These are phyloP conservation scores for Candida nemodendra DNA, from an alignment of 805 yeast genomes.

Conservation along the genomic window DNA sequence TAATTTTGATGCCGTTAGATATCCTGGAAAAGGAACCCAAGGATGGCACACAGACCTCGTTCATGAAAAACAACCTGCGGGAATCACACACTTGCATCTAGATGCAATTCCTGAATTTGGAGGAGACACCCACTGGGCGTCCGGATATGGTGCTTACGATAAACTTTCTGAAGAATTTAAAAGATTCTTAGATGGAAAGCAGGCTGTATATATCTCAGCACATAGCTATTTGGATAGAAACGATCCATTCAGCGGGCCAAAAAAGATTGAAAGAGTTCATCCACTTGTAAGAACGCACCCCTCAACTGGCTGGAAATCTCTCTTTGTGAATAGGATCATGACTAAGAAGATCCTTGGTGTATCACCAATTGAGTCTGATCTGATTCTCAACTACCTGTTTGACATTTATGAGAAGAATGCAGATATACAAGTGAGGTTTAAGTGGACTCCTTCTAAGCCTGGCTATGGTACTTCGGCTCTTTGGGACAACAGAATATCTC, in stretches of 20 bases:
- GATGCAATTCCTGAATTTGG: conserved; percentile 50
- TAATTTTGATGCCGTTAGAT: conserved; percentile 17
- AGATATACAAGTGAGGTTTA: conserved; percentile 55
- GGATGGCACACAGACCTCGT: conserved; percentile 55
- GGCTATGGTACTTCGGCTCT: conserved; percentile 46
- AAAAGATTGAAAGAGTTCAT: conserved; percentile 53
- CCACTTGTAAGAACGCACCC: conserved; percentile 66
- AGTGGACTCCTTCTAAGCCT: conserved; percentile 40
- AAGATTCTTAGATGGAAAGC: conserved; percentile 51
- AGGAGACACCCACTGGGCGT: conserved; percentile 57
- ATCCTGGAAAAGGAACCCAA: conserved; percentile 20
- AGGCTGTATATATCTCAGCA: conserved; percentile 43
- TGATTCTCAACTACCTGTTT: conserved; percentile 43
- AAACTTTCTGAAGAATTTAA: conserved; percentile 51
- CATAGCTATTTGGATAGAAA: conserved; percentile 39
- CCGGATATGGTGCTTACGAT: conserved; percentile 60
- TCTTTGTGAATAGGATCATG: conserved; percentile 52
- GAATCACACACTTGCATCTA: conserved; percentile 51
- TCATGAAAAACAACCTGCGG: conserved; percentile 58
- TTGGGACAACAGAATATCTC: conserved; percentile 49
- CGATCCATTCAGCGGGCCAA: conserved; percentile 46
- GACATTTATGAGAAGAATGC: conserved; percentile 48
- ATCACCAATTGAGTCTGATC: conserved; percentile 47
- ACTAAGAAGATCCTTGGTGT: conserved; percentile 53
- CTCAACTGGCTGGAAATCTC: conserved; percentile 60